Conservation (phyloP, 2,329 filamentous ascomycete species). For the Mollisia scopiformis region DNA sequence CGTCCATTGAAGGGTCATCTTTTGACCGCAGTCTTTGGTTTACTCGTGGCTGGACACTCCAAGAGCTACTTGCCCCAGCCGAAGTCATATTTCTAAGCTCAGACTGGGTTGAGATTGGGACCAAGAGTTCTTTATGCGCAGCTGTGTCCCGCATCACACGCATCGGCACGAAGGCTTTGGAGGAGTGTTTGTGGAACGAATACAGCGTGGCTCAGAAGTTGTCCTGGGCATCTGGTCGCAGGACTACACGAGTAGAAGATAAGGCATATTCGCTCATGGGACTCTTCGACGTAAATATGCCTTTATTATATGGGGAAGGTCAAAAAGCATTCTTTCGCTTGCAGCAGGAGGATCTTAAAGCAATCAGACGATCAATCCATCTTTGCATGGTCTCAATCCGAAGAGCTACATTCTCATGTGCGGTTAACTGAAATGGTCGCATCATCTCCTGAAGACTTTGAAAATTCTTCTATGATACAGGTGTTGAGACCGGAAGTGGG, state of each 20-base stretch:
- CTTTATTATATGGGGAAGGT: slow-evolving; percentile 43
- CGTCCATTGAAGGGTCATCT: neutral
- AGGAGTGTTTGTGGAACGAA: neutral
- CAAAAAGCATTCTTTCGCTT: slow-evolving; percentile 38
- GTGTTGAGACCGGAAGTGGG: neutral
- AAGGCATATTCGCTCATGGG: slow-evolving; percentile 47
- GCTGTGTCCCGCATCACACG: neutral
- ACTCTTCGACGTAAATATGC: slow-evolving; percentile 46
- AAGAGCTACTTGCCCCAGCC: slow-evolving; percentile 12
- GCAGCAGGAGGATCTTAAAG: slow-evolving; percentile 38
- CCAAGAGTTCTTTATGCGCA: neutral
- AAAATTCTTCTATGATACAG: neutral
- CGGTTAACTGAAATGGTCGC: neutral
- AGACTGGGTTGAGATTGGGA: slow-evolving; percentile 8
- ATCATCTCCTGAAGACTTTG: neutral
- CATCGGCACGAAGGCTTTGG: neutral
- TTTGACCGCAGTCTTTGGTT: slow-evolving; percentile 4
- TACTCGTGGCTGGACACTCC: too few relatives aligned
- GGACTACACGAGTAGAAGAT: slow-evolving; percentile 42
- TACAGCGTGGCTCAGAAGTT: slow-evolving; percentile 39
- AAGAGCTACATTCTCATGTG: neutral
- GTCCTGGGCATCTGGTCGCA: slow-evolving; percentile 43
- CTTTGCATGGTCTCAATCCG: neutral
- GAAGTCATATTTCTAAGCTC: slow-evolving; percentile 5
- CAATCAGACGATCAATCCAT: neutral